Percentiles rank a stretch among this genome's conserved stretches.
Evolutionary conservation across 495 filamentous ascomycete genomes (phyloP).

Genomic region (Penicillium paradoxum): DNA sequence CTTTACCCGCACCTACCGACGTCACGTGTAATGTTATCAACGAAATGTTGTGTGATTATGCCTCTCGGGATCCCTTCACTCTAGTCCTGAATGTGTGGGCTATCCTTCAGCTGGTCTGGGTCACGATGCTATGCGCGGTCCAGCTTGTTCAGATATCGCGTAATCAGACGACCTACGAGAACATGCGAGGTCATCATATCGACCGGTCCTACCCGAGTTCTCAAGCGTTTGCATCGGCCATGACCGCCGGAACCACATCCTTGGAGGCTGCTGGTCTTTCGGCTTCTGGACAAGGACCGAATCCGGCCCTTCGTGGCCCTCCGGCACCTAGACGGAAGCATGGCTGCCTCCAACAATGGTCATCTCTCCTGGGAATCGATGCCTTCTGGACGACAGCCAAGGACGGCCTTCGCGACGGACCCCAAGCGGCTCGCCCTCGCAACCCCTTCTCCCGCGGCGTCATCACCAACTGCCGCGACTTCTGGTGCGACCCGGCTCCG

Average conservation of each 20-base stretch:
- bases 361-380: slow-evolving; percentile 80
- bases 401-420: slow-evolving; percentile 53
- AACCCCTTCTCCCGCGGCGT: slow-evolving; percentile 85
- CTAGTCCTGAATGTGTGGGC: slow-evolving; percentile 73
- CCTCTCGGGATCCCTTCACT: slow-evolving; percentile 79
- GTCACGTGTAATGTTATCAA: slow-evolving; percentile 71
- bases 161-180: slow-evolving; percentile 93
- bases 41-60: slow-evolving; percentile 61
- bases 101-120: slow-evolving; percentile 81
- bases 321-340: slow-evolving; percentile 42
- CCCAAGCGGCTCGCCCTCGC: slow-evolving; percentile 44
- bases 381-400: slow-evolving; percentile 82
- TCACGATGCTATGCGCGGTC: slow-evolving; percentile 89
- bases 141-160: slow-evolving; percentile 87
- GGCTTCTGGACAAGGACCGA: slow-evolving; percentile 47
- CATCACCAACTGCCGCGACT: slow-evolving; percentile 86
- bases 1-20: slow-evolving; percentile 42
- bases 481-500: slow-evolving; percentile 88
- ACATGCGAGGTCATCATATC: slow-evolving; percentile 67
- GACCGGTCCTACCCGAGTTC: slow-evolving; percentile 51
- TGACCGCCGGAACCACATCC: slow-evolving; percentile 66
- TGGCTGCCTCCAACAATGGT: slow-evolving; percentile 73
- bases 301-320: slow-evolving; percentile 38
- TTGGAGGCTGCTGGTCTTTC: slow-evolving; percentile 66
- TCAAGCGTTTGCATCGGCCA: slow-evolving; percentile 67